phyloP scores from a whole-genome alignment of 352 stramenopile species.

The Phytophthora macrochlamydospora region DNA sequence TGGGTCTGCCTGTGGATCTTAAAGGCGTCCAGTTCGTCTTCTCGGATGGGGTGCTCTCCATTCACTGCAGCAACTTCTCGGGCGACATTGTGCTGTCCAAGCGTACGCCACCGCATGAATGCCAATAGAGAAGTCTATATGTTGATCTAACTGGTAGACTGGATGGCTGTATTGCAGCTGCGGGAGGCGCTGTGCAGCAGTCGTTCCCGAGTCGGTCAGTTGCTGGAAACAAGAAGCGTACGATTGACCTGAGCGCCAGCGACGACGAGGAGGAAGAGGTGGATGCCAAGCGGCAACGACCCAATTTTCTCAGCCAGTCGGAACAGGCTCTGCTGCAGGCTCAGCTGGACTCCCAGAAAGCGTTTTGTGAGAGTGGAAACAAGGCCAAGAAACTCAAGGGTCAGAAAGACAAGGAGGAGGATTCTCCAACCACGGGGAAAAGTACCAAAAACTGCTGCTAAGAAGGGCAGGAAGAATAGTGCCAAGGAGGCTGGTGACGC shows the following conservation, averaged over 20 bases:
- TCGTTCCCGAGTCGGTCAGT: background rate
- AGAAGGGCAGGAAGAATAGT: slow-evolving; percentile 39
- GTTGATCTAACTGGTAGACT: background rate
- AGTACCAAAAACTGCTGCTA: slow-evolving; percentile 16
- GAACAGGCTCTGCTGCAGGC: slow-evolving; percentile 67
- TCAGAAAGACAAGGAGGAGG: slow-evolving; percentile 18
- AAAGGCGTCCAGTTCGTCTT: slow-evolving; percentile 76
- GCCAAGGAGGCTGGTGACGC: slow-evolving; percentile 17
- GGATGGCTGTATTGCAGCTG: background rate
- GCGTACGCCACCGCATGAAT: no score
- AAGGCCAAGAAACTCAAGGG: slow-evolving; percentile 15
- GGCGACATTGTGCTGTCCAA: slow-evolving; percentile 71
- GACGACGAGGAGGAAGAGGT: slow-evolving; percentile 39
- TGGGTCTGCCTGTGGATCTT: slow-evolving; percentile 67
- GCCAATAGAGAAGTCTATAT: no score
- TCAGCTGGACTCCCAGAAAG: slow-evolving; percentile 42
- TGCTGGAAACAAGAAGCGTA: slow-evolving; percentile 51
- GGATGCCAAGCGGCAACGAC: slow-evolving; percentile 48
- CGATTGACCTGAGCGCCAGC: slow-evolving; percentile 43
- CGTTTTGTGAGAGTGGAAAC: slow-evolving; percentile 23
- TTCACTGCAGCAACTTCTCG: slow-evolving; percentile 78
- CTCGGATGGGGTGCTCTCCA: slow-evolving; percentile 54
- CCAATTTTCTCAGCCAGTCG: slow-evolving; percentile 65
- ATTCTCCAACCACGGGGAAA: slow-evolving; percentile 5
- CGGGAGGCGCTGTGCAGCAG: background rate